A percentile compares a stretch with the other conserved stretches of the same genome.
Conservation (phyloP, 495 filamentous ascomycete species). For the Jackrogersella multiformis region DNA sequence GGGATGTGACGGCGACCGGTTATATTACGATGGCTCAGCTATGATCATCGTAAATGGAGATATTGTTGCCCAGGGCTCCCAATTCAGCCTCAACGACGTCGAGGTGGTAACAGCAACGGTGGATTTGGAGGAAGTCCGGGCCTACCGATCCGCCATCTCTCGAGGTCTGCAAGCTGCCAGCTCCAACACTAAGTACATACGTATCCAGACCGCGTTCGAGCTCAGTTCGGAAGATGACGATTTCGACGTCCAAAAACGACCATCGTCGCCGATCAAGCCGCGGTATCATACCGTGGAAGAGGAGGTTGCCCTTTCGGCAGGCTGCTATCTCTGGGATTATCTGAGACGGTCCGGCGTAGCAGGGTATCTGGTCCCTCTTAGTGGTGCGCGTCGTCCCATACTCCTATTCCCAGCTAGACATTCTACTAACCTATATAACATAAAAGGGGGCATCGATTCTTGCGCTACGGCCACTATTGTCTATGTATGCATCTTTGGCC, state of each 20-base stretch:
- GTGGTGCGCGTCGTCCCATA: constrained; percentile 10
- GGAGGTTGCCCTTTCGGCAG: constrained; percentile 76
- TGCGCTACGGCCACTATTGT: constrained; percentile 59
- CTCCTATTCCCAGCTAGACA: not conserved
- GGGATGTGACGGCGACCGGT: constrained; percentile 48
- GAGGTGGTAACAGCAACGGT: constrained; percentile 81
- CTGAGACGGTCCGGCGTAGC: constrained; percentile 70
- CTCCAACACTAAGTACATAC: constrained; percentile 43
- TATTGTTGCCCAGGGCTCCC: constrained; percentile 71
- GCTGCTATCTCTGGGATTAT: constrained; percentile 89
- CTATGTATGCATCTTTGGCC: not conserved
- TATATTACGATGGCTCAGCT: constrained; percentile 66
- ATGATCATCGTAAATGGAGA: constrained; percentile 79
- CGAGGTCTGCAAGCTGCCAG: constrained; percentile 64
- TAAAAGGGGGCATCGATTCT: constrained; percentile 74
- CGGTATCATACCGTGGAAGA: constrained; percentile 73
- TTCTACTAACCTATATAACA: constrained; percentile 54
- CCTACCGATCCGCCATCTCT: constrained; percentile 59
- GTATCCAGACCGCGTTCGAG: constrained; percentile 53
- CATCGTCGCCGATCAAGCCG: constrained; percentile 48
- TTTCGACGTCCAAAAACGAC: constrained; percentile 40
- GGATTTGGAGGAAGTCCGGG: constrained; percentile 77
- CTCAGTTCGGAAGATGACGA: constrained; percentile 52
- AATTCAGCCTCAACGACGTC: constrained; percentile 78
- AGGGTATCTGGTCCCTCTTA: constrained; percentile 67